A percentile compares a stretch with the other conserved stretches of the same genome.
These are phyloP conservation scores for Lasiosphaeris hirsuta DNA, from an alignment of 495 filamentous ascomycete genomes.

Conservation along the genomic window DNA sequence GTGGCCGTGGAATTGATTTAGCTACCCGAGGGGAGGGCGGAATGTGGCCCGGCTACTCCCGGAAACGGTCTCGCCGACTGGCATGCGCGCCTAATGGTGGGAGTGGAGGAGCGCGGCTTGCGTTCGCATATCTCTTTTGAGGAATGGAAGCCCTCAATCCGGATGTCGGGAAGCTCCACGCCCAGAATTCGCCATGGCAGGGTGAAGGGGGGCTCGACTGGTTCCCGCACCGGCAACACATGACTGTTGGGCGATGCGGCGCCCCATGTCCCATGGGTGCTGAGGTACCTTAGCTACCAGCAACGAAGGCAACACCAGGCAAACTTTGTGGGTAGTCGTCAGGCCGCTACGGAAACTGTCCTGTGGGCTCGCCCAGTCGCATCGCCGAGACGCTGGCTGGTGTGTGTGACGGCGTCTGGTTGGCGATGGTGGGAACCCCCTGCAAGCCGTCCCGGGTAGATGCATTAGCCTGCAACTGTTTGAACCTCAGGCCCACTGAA, in stretches of 20 bases:
- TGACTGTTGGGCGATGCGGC: slow-evolving; percentile 1
- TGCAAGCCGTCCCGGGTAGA: slow-evolving; percentile 30
- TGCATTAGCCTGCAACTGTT: slow-evolving; percentile 46
- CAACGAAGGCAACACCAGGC: slow-evolving; percentile 1
- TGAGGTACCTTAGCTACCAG: neutral
- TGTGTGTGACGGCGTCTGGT: slow-evolving; percentile 5
- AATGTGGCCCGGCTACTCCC: slow-evolving; percentile 26
- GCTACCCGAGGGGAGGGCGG: slow-evolving; percentile 15
- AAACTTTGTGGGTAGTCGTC: neutral
- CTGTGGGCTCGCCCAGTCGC: too few species aligned
- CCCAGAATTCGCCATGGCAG: too few species aligned
- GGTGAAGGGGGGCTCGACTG: neutral
- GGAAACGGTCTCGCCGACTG: slow-evolving; percentile 20
- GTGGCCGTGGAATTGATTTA: neutral
- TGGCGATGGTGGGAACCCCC: slow-evolving; percentile 4
- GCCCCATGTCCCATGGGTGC: neutral
- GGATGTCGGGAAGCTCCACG: neutral
- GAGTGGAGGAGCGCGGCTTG: neutral
- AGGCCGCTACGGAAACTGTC: too few species aligned
- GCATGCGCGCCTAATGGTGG: neutral
- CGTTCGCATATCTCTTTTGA: slow-evolving; percentile 1
- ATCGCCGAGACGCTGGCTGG: too few species aligned
- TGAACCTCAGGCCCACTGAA: slow-evolving; percentile 36
- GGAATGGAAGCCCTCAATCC: neutral
- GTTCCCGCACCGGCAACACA: neutral